Percentiles rank a stretch among this genome's conserved stretches.
Evolutionary conservation across 305 asterid genomes (phyloP).

Genomic region (Fraxinus latifolia): DNA sequence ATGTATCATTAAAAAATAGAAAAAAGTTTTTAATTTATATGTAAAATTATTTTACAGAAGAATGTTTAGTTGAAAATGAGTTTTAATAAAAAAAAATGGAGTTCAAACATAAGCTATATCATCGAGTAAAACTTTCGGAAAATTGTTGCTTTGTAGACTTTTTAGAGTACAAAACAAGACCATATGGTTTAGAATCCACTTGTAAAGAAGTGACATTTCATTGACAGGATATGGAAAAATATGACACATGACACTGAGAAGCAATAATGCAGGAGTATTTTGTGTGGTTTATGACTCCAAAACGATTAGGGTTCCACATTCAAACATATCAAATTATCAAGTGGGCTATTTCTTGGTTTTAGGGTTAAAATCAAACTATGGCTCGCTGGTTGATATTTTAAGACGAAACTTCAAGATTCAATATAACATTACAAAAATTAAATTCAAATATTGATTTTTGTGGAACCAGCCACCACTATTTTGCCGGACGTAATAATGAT

Average conservation of each 20-base stretch:
- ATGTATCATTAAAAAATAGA: no score
- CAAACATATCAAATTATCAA: not conserved
- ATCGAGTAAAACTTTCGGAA: not conserved
- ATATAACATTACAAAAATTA: no score
- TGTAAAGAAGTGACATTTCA: not conserved
- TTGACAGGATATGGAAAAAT: not conserved
- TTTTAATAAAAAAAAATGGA: no score
- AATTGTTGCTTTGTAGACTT: not conserved
- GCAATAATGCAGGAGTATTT: not conserved
- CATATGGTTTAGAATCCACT: slow-evolving; percentile 20
- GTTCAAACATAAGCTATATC: no score
- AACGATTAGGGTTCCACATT: not conserved
- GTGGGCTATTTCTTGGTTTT: not conserved
- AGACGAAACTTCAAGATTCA: not conserved
- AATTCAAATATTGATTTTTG: no score
- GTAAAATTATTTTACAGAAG: no score
- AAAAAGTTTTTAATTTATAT: no score
- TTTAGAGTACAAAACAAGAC: not conserved
- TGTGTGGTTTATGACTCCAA: not conserved
- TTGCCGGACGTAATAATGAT: no score
- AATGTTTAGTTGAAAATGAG: no score
- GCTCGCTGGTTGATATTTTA: not conserved
- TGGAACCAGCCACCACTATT: not conserved
- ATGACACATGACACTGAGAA: not conserved
- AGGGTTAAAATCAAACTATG: not conserved